Percentiles rank a stretch among this genome's conserved stretches.
phyloP scores from a whole-genome alignment of 345 rosid genomes.

The Dipteronia dyeriana region DNA sequence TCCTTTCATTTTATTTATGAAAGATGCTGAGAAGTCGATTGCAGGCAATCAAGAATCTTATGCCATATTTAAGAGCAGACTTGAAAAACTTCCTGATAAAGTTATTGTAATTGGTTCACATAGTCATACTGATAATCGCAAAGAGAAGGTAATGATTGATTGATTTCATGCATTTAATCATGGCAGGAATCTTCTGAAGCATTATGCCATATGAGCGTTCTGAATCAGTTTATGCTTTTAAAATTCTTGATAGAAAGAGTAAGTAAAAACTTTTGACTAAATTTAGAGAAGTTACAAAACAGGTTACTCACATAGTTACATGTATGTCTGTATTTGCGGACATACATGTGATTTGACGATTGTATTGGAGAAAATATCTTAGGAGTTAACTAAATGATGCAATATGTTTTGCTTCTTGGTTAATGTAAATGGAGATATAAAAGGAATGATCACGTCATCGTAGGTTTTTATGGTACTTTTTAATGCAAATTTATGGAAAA shows the following conservation, averaged over 20 bases:
- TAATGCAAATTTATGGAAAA: background rate
- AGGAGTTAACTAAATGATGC: background rate
- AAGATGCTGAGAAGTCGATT: constrained; percentile 89
- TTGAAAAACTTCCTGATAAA: constrained; percentile 78
- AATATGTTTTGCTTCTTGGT: background rate
- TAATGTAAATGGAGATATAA: background rate
- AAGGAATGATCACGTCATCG: background rate
- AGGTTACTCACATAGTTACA: background rate
- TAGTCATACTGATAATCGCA: constrained; percentile 62
- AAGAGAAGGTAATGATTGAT: constrained; percentile 69
- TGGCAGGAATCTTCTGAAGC: background rate
- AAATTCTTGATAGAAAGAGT: background rate
- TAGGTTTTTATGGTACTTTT: background rate
- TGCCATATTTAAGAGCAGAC: constrained; percentile 60
- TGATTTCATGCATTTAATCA: constrained; percentile 1
- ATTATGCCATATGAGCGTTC: background rate
- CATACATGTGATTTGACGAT: background rate
- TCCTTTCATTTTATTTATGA: constrained; percentile 88
- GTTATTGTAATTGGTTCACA: constrained; percentile 80
- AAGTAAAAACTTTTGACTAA: background rate
- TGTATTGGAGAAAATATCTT: background rate
- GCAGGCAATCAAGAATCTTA: constrained; percentile 68
- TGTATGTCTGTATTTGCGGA: background rate
- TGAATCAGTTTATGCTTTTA: background rate
- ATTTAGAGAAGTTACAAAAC: background rate